These are phyloP conservation scores for Cladosporium colombiae DNA, from an alignment of 2,329 filamentous ascomycete species.

Conservation along the genomic window DNA sequence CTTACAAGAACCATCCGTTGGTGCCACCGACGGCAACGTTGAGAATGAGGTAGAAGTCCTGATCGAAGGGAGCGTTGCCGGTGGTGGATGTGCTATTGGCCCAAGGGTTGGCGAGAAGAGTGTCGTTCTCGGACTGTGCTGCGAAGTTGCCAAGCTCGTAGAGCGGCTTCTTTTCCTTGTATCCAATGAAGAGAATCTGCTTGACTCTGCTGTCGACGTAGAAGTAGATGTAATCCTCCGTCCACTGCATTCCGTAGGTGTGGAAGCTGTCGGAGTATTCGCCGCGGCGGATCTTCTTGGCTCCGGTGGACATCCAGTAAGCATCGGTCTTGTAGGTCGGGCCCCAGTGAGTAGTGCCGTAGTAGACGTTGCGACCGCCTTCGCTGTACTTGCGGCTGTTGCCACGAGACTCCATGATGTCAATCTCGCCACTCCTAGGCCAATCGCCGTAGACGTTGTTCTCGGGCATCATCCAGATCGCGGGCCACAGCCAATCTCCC, in stretches of 20 bases:
- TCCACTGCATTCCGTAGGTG: constrained; percentile 58
- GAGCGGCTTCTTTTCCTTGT: constrained; percentile 2
- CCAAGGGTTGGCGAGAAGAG: constrained; percentile 66
- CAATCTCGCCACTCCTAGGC: constrained; percentile 57
- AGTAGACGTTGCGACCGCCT: constrained; percentile 47
- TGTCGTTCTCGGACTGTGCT: constrained; percentile 56
- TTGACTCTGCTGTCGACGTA: constrained; percentile 51
- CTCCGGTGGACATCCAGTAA: constrained; percentile 35
- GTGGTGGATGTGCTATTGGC: constrained; percentile 53
- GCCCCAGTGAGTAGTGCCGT: constrained; percentile 52
- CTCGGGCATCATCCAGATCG: constrained; percentile 55
- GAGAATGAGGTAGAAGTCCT: constrained; percentile 73
- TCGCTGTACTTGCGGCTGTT: constrained; percentile 45
- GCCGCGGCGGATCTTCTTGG: constrained; percentile 33
- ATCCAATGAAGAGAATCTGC: constrained; percentile 12
- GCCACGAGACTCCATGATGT: constrained; percentile 54
- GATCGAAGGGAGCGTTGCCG: constrained; percentile 70
- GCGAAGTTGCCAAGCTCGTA: constrained; percentile 20
- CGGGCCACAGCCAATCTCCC: constrained; percentile 59
- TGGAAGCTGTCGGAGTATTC: constrained; percentile 49
- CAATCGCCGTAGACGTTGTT: constrained; percentile 52
- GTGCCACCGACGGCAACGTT: constrained; percentile 75
- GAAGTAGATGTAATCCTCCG: constrained; percentile 54
- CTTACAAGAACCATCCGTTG: constrained; percentile 78
- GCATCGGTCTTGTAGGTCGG: constrained; percentile 28